phyloP scores from a whole-genome alignment of 768 basidiomycete genomes.

The Chalciporus sphaerocephalus region DNA sequence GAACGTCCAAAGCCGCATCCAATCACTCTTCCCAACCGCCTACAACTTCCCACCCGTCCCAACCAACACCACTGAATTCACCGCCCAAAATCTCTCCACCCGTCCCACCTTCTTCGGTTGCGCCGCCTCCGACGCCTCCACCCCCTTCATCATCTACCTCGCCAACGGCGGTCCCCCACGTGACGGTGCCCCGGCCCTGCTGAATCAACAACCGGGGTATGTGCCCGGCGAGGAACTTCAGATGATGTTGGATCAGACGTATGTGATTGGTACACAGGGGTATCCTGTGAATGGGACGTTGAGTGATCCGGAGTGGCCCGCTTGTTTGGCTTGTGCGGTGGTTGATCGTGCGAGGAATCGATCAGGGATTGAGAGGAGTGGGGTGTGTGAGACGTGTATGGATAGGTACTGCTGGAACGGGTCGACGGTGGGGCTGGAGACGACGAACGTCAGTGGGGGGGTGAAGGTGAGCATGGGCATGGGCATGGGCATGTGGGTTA shows the following conservation, averaged over 20 bases:
- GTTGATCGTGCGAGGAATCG: slow-evolving; percentile 37
- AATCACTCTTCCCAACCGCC: slow-evolving; percentile 25
- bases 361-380: slow-evolving; percentile 8
- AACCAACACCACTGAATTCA: slow-evolving; percentile 19
- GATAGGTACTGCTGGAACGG: slow-evolving; percentile 5
- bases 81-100: slow-evolving; percentile 29
- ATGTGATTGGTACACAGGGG: too few species aligned
- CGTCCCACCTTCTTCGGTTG: slow-evolving; percentile 44
- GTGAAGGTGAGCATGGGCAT: too few species aligned
- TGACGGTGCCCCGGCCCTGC: too few species aligned
- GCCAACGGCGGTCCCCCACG: too few species aligned
- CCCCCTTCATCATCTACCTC: too few species aligned
- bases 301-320: slow-evolving; percentile 37
- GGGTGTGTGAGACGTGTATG: slow-evolving; percentile 18
- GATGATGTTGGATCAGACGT: too few species aligned
- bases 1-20: slow-evolving; percentile 33
- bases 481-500: too few species aligned
- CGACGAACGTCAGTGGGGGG: too few species aligned
- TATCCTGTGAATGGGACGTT: slow-evolving; percentile 10
- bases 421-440: slow-evolving; percentile 1
- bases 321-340: slow-evolving; percentile 45
- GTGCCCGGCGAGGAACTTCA: too few species aligned
- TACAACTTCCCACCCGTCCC: slow-evolving; percentile 27
- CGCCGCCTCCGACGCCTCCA: slow-evolving; percentile 6
- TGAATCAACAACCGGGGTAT: too few species aligned